Percentiles rank a stretch among this genome's conserved stretches.
These are phyloP conservation scores for Eucalyptus lansdowneana DNA, from an alignment of 345 rosid species.

Conservation along the genomic window DNA sequence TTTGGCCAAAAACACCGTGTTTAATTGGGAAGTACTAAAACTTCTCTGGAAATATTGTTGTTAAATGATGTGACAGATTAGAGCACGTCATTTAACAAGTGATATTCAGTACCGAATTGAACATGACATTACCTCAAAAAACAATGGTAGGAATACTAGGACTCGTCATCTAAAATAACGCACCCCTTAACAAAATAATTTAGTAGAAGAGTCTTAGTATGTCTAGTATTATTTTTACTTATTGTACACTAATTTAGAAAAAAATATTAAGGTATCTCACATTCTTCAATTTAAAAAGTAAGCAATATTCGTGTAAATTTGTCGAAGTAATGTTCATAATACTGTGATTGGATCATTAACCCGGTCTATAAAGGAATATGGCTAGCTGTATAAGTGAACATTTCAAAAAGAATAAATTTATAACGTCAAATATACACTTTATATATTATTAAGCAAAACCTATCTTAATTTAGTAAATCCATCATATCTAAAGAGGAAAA, in stretches of 20 bases:
- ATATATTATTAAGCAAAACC: neutral
- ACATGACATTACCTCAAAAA: neutral
- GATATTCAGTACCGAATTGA: neutral
- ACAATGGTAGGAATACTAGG: neutral
- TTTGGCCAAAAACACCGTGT: too few species aligned
- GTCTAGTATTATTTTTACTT: neutral
- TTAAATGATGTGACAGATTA: neutral
- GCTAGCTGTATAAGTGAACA: neutral
- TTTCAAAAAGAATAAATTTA: neutral
- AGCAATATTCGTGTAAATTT: neutral
- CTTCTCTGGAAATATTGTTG: neutral
- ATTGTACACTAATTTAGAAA: neutral
- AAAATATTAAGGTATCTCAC: neutral
- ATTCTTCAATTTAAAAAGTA: neutral
- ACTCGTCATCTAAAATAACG: neutral
- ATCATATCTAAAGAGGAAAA: neutral
- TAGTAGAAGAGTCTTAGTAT: neutral
- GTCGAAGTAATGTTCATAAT: neutral
- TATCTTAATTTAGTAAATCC: neutral
- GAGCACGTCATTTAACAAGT: neutral
- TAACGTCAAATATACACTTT: neutral
- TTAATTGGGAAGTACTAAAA: neutral
- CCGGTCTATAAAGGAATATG: neutral
- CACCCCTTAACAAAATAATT: neutral
- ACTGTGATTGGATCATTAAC: neutral